Conservation (phyloP, 257 asterid species). For the Schizonepeta tenuifolia region DNA sequence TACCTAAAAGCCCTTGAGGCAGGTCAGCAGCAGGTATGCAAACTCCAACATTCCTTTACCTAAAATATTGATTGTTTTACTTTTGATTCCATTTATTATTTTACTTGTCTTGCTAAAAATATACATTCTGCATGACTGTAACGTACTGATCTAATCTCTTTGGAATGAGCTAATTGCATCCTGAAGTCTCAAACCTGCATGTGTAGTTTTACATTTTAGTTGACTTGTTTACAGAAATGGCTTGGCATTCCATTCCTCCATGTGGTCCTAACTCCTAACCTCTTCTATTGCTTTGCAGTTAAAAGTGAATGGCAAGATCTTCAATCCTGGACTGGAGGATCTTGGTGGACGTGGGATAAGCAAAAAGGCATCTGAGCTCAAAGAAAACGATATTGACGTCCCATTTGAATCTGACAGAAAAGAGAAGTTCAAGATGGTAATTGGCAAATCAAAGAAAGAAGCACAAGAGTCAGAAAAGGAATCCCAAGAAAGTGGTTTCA, state of each 20-base stretch:
- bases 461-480: slow-evolving; percentile 51
- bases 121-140: not conserved
- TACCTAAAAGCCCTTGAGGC: slow-evolving; percentile 65
- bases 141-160: not conserved
- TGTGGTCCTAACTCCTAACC: slow-evolving; percentile 1
- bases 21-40: slow-evolving; percentile 68
- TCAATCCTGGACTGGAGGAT: slow-evolving; percentile 50
- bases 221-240: slow-evolving; percentile 14
- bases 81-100: not conserved
- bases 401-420: slow-evolving; percentile 74
- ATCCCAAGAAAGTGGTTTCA: slow-evolving; percentile 51
- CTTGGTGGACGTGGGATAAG: slow-evolving; percentile 41
- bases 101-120: not conserved
- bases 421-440: slow-evolving; percentile 90
- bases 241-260: slow-evolving; percentile 8
- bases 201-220: not conserved
- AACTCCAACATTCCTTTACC: slow-evolving; percentile 5
- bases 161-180: slow-evolving; percentile 23
- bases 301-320: slow-evolving; percentile 53
- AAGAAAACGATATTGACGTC: slow-evolving; percentile 49
- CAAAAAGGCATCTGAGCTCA: slow-evolving; percentile 39
- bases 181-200: slow-evolving; percentile 13
- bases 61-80: not conserved
- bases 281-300: slow-evolving; percentile 52
- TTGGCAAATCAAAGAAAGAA: slow-evolving; percentile 82